These are phyloP conservation scores for Eustoma russellianum DNA, from an alignment of 257 asterid genomes.

Conservation along the genomic window DNA sequence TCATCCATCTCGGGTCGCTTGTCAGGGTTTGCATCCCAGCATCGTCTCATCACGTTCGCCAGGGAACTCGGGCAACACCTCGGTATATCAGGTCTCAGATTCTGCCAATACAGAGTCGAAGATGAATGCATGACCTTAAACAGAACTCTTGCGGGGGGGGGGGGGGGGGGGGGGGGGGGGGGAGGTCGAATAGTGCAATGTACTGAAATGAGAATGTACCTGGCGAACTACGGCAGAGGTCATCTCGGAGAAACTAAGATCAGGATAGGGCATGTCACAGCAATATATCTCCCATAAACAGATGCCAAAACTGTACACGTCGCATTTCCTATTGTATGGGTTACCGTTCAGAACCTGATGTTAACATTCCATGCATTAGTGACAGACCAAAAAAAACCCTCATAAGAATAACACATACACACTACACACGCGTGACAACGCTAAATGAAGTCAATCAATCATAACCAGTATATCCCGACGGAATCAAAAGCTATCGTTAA, in stretches of 20 bases:
- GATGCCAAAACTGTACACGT: conserved; percentile 79
- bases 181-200: too few species aligned
- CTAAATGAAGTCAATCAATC: too few species aligned
- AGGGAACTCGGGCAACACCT: conserved; percentile 77
- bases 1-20: conserved; percentile 89
- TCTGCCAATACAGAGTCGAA: conserved; percentile 20
- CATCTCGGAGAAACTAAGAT: conserved; percentile 85
- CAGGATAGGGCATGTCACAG: conserved; percentile 92
- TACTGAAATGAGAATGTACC: conserved; percentile 20
- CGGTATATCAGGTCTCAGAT: conserved; percentile 83
- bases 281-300: conserved; percentile 88
- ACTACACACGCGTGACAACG: too few species aligned
- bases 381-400: too few species aligned
- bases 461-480: too few species aligned
- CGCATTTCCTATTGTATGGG: conserved; percentile 76
- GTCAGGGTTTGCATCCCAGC: conserved; percentile 89
- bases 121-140: too few species aligned
- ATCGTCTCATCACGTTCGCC: conserved; percentile 68
- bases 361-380: background rate
- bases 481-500: too few species aligned
- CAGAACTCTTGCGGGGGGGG: too few species aligned
- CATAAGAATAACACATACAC: too few species aligned
- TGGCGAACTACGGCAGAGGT: conserved; percentile 90
- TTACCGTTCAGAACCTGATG: conserved; percentile 69
- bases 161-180: too few species aligned